phyloP scores from a whole-genome alignment of 2,329 filamentous ascomycete genomes.

The Phaeoacremonium minimum region DNA sequence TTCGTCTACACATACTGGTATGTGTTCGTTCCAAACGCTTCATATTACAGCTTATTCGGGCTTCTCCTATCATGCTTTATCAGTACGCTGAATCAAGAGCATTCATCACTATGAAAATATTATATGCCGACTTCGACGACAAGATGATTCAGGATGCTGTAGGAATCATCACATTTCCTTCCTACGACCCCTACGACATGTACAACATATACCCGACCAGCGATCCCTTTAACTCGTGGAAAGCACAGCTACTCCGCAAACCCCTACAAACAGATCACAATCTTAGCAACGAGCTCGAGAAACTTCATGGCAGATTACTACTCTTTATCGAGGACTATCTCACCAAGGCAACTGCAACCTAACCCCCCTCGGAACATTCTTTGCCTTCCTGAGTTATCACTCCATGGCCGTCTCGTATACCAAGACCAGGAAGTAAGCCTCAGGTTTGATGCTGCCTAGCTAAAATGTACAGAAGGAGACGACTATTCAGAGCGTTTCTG shows the following conservation, averaged over 20 bases:
- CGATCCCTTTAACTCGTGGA: not conserved
- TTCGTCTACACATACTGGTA: not conserved
- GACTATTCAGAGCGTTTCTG: not conserved
- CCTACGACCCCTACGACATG: not conserved
- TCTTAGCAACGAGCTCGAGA: not conserved
- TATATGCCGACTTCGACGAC: slow-evolving; percentile 5
- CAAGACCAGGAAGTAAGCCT: not conserved
- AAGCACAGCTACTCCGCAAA: not conserved
- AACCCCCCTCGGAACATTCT: slow-evolving; percentile 5
- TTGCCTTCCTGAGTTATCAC: slow-evolving; percentile 1
- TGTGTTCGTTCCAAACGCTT: not conserved
- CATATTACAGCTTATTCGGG: not conserved
- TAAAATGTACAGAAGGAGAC: not conserved
- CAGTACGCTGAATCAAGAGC: not conserved
- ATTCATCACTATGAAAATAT: not conserved
- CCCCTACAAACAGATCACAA: no score
- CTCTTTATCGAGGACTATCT: slow-evolving; percentile 8
- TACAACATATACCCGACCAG: not conserved
- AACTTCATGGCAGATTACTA: slow-evolving; percentile 3
- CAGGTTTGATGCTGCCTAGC: not conserved
- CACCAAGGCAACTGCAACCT: slow-evolving; percentile 7
- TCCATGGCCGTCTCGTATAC: not conserved
- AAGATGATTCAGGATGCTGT: slow-evolving; percentile 8
- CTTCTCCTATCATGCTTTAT: not conserved
- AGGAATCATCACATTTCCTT: slow-evolving; percentile 6